These are phyloP conservation scores for Heterobasidion annosum DNA, from an alignment of 1,284 basidiomycete species.

Conservation along the genomic window DNA sequence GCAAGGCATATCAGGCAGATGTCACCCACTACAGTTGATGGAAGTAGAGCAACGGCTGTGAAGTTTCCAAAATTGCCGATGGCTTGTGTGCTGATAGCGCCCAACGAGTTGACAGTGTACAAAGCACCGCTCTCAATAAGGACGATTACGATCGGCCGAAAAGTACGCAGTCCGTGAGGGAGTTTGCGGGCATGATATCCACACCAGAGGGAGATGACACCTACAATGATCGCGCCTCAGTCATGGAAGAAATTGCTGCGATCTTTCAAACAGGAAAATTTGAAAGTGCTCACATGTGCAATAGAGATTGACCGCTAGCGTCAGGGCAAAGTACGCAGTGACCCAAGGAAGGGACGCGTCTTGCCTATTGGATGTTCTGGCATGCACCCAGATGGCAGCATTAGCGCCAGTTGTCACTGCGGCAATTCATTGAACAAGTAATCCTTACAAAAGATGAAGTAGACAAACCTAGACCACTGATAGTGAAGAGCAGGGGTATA, in stretches of 20 bases:
- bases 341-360: neutral
- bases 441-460: neutral
- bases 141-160: neutral
- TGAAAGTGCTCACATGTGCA: neutral
- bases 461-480: neutral
- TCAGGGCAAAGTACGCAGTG: neutral
- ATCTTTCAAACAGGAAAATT: neutral
- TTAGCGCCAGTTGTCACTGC: neutral
- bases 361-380: neutral
- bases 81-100: neutral
- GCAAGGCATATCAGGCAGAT: neutral
- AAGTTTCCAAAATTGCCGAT: neutral
- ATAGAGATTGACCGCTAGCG: neutral
- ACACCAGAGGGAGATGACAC: neutral
- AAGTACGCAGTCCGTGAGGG: neutral
- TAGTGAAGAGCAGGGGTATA: neutral
- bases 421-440: neutral
- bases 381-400: neutral
- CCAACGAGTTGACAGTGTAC: neutral
- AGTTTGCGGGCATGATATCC: neutral
- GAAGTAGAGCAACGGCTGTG: neutral
- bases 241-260: neutral
- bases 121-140: neutral
- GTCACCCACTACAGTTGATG: neutral
- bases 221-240: neutral